A percentile compares a stretch with the other conserved stretches of the same genome.
phyloP scores from a whole-genome alignment of 805 yeast species.

The Candida quercuum region DNA sequence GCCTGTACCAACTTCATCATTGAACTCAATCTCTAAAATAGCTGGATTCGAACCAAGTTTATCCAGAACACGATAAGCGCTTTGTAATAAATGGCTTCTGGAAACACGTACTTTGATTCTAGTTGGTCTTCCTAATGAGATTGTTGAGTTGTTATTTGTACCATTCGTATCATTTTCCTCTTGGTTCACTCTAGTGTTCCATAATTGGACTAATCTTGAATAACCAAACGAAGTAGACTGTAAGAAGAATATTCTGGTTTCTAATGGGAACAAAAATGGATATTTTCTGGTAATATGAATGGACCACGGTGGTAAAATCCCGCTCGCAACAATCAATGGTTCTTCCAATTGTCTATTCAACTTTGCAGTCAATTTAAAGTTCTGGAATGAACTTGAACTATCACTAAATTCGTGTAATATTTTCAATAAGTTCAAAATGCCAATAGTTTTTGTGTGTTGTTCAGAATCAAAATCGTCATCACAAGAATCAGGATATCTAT shows the following conservation, averaged over 20 bases:
- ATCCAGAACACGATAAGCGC: slow-evolving; percentile 75
- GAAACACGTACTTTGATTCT: slow-evolving; percentile 78
- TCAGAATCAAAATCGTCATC: slow-evolving; percentile 25
- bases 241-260: slow-evolving; percentile 68
- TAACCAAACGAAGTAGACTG: slow-evolving; percentile 91
- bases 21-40: slow-evolving; percentile 79
- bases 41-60: slow-evolving; percentile 77
- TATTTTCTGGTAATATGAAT: slow-evolving; percentile 64
- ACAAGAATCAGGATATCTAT: slow-evolving; percentile 24
- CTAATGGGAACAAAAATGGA: slow-evolving; percentile 83
- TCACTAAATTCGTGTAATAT: slow-evolving; percentile 32
- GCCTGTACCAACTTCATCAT: slow-evolving; percentile 93
- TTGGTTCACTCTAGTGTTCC: slow-evolving; percentile 53
- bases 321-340: slow-evolving; percentile 81
- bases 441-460: slow-evolving; percentile 26
- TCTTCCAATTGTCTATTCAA: slow-evolving; percentile 85
- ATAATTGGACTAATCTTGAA: slow-evolving; percentile 71
- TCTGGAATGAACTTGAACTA: slow-evolving; percentile 41
- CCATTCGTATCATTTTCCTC: slow-evolving; percentile 32
- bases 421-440: slow-evolving; percentile 44
- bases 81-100: slow-evolving; percentile 61
- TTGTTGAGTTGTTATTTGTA: slow-evolving; percentile 15
- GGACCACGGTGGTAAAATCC: slow-evolving; percentile 82
- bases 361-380: slow-evolving; percentile 81
- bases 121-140: slow-evolving; percentile 68